A percentile compares a stretch with the other conserved stretches of the same genome.
These are phyloP conservation scores for Pleurotus ostreatus DNA, from an alignment of 768 basidiomycete genomes.

Conservation along the genomic window DNA sequence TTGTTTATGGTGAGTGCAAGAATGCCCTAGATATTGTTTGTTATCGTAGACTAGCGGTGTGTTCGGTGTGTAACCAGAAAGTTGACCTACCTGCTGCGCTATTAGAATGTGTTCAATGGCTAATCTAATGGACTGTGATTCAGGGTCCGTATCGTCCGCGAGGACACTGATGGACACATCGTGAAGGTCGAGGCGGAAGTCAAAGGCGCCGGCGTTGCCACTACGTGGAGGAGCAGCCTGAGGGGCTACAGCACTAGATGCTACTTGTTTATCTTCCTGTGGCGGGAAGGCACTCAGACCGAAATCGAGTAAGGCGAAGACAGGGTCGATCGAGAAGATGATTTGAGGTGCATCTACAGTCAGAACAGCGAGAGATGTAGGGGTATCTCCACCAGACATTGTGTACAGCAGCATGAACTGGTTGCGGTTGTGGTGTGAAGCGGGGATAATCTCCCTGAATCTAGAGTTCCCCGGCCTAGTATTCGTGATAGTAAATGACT, in stretches of 20 bases:
- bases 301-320: constrained; percentile 86
- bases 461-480: constrained; percentile 76
- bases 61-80: not conserved
- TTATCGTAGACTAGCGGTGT: not conserved
- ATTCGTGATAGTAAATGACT: constrained; percentile 89
- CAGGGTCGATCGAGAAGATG: constrained; percentile 88
- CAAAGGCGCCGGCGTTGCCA: constrained; percentile 23
- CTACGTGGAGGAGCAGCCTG: constrained; percentile 12
- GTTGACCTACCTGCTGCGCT: constrained; percentile 74
- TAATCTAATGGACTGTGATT: constrained; percentile 84
- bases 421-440: constrained; percentile 81
- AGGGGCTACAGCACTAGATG: constrained; percentile 2
- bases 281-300: constrained; percentile 55
- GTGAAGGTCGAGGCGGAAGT: constrained; percentile 85
- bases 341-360: constrained; percentile 91
- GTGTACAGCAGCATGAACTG: constrained; percentile 94
- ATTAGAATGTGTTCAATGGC: constrained; percentile 81
- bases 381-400: constrained; percentile 53
- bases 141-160: constrained; percentile 73
- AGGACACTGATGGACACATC: constrained; percentile 86
- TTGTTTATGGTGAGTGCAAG: constrained; percentile 74
- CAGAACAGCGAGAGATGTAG: constrained; percentile 69
- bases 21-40: constrained; percentile 51
- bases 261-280: not conserved
- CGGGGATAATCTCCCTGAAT: constrained; percentile 94